Base-by-base conservation (phyloP, 371 early-diverging fungal species). In the Entomophthora muscae region DNA sequence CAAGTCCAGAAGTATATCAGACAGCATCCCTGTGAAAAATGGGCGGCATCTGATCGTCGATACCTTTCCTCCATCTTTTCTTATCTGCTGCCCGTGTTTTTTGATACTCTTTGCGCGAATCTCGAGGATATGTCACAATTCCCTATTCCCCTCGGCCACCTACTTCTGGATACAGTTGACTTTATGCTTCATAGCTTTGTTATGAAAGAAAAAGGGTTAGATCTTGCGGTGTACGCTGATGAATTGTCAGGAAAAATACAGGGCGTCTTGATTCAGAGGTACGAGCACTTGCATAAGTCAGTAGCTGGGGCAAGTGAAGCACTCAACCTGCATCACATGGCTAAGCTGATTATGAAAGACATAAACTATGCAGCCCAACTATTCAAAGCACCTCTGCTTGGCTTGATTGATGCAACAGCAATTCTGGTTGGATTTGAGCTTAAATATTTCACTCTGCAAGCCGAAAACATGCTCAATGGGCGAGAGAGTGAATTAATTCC, bases 291-390 rank as follows among this genome's bases (percentile, higher is more conserved):
- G 42, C 26, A 32, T 33, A 32, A 32, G 42, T 21, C 42, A 17
- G 61, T 32, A 22, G n/a, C n/a, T n/a, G 61, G 61, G 10, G 61
- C 23, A 26, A 61, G 61, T 51, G 61, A 61, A 61, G 61, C 61
- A 2, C 28, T 33, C 7, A 61, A 61, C 27, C 27, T 61, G n/a
- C 12, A 32, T 12, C 42, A 29, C 7, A 42, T 61, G 61, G 61
- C 61, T 10, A 61, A 61, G 42, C 61, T 61, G 3, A 61, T 61
- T 24, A 61, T 61, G 61, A 23, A 32, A 5, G 61, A 61, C 31
- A 61, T 61, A 22, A 32, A 51, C 24, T 17, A 61, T 21, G 23
- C 30, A 3, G 42, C 42, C 24, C 31, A 61, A 24, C 32, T 61
- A 24, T 61, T 61, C 42, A 5, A 12, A 32, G 22, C 31, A 22